Evolutionary conservation across 805 yeast genomes (phyloP).

Genomic region (Saturnispora gosingensis): DNA sequence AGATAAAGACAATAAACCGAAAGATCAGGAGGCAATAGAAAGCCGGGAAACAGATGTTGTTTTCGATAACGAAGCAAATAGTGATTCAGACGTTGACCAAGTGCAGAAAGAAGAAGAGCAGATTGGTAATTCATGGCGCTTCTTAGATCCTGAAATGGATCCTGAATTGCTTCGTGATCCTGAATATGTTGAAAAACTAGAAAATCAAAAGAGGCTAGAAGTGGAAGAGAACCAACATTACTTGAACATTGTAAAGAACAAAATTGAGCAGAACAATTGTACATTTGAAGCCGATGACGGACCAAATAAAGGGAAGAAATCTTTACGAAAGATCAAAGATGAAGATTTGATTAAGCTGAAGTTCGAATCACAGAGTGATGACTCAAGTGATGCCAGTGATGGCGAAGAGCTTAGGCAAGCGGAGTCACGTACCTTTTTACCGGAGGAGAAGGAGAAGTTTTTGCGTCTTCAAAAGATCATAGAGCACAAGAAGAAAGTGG

Average conservation of each 20-base stretch:
- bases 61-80: not conserved
- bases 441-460: slow-evolving; percentile 13
- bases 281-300: not conserved
- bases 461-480: slow-evolving; percentile 11
- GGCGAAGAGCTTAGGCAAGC: not conserved
- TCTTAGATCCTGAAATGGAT: slow-evolving; percentile 15
- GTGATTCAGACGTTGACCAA: slow-evolving; percentile 10
- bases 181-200: slow-evolving; percentile 12
- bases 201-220: slow-evolving; percentile 5
- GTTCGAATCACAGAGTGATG: not conserved
- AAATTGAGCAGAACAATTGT: slow-evolving; percentile 5
- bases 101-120: slow-evolving; percentile 5
- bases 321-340: slow-evolving; percentile 7
- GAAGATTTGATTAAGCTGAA: slow-evolving; percentile 10
- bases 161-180: slow-evolving; percentile 16
- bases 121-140: slow-evolving; percentile 24
- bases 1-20: slow-evolving; percentile 8
- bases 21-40: not conserved
- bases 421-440: slow-evolving; percentile 11
- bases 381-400: not conserved
- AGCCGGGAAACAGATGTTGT: not conserved
- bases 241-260: slow-evolving; percentile 5
- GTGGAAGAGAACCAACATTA: slow-evolving; percentile 6
- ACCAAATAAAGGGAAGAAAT: not conserved
- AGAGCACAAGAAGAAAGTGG: slow-evolving; percentile 13